phyloP scores from a whole-genome alignment of 345 rosid genomes.

The Raphanus sativus region DNA sequence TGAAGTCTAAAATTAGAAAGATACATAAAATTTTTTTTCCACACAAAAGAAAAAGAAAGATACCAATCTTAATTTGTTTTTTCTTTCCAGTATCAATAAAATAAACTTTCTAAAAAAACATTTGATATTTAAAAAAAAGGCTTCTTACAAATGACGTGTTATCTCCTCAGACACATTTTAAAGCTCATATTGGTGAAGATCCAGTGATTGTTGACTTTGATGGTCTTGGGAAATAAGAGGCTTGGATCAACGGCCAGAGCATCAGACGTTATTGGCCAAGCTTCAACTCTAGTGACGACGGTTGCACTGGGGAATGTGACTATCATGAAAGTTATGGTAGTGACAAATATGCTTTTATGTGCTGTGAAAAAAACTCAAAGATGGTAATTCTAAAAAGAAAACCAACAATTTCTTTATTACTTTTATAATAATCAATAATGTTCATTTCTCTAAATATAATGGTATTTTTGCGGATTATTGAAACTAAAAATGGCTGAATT shows the following conservation, averaged over 20 bases:
- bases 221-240: constrained; percentile 69
- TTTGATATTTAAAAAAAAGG: not conserved
- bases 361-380: constrained; percentile 43
- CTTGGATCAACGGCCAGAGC: constrained; percentile 73
- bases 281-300: constrained; percentile 33
- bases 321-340: constrained; percentile 45
- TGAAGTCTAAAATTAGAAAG: too few species aligned
- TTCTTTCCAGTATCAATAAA: not conserved
- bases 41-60: too few species aligned
- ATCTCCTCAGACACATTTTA: constrained; percentile 46
- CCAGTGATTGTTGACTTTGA: constrained; percentile 66
- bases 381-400: constrained; percentile 34
- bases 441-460: too few species aligned
- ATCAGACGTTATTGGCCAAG: constrained; percentile 72
- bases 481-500: not conserved
- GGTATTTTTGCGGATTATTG: too few species aligned
- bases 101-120: not conserved
- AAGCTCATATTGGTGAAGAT: constrained; percentile 52
- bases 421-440: not conserved
- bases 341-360: constrained; percentile 9
- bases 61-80: too few species aligned
- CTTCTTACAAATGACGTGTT: constrained; percentile 5
- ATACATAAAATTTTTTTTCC: too few species aligned
- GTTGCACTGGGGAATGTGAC: constrained; percentile 50
- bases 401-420: not conserved